A percentile compares a stretch with the other conserved stretches of the same genome.
These are phyloP conservation scores for Sutorius eximius DNA, from an alignment of 1,284 basidiomycete genomes.

Conservation along the genomic window DNA sequence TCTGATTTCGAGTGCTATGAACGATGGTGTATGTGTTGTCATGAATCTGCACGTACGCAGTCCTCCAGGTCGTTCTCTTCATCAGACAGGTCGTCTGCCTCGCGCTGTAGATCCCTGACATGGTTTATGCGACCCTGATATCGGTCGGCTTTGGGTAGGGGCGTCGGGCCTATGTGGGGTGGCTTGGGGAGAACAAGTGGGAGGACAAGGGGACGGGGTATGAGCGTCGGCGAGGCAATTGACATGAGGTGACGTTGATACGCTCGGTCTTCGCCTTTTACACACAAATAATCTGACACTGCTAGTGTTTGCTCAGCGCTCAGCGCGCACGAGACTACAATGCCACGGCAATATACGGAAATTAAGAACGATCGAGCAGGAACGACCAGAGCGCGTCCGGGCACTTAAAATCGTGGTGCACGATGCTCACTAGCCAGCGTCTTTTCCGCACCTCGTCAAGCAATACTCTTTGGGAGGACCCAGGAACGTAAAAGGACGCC, in stretches of 20 bases:
- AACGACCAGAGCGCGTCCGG: slow-evolving; percentile 84
- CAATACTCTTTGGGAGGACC: slow-evolving; percentile 69
- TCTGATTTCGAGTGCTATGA: slow-evolving; percentile 40
- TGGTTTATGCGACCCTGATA: slow-evolving; percentile 56
- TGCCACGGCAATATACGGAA: background rate
- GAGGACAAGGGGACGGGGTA: slow-evolving; percentile 60
- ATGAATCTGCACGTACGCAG: slow-evolving; percentile 44
- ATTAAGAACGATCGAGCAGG: slow-evolving; percentile 47
- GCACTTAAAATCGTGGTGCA: slow-evolving; percentile 93
- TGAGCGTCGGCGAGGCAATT: slow-evolving; percentile 65
- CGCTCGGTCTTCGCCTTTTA: no score
- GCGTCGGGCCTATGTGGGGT: slow-evolving; percentile 67
- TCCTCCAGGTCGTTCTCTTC: slow-evolving; percentile 80
- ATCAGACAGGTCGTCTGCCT: slow-evolving; percentile 84
- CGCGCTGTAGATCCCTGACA: slow-evolving; percentile 68
- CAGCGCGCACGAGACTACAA: background rate
- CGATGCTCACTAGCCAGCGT: slow-evolving; percentile 90
- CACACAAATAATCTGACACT: background rate
- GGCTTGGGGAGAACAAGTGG: slow-evolving; percentile 64
- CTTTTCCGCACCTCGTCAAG: slow-evolving; percentile 72
- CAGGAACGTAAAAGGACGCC: slow-evolving; percentile 83
- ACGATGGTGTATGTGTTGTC: background rate
- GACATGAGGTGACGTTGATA: slow-evolving; percentile 39
- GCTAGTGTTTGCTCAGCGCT: background rate
- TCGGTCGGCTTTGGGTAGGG: slow-evolving; percentile 50